These are phyloP conservation scores for Brassica carinata DNA, from an alignment of 345 rosid genomes.

Conservation along the genomic window DNA sequence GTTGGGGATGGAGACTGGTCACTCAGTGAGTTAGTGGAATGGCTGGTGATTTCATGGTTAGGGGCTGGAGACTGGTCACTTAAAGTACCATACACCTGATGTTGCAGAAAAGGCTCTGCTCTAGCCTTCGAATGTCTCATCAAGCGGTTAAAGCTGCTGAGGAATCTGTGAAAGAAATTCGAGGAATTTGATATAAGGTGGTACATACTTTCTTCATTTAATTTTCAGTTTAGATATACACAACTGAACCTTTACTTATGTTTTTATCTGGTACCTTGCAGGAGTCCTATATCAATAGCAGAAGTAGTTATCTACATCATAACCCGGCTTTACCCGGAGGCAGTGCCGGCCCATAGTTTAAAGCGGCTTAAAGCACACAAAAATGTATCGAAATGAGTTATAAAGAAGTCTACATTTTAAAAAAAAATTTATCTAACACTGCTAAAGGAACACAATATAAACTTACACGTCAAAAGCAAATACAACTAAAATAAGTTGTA, in stretches of 20 bases:
- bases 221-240: not conserved
- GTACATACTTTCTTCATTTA: too few relatives aligned
- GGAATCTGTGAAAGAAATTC: conserved; percentile 85
- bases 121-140: conserved; percentile 88
- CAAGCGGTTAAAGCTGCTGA: conserved; percentile 96
- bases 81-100: not conserved
- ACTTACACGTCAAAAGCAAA: not conserved
- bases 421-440: not conserved
- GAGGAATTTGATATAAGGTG: conserved; percentile 67
- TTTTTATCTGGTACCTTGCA: not conserved
- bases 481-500: not conserved
- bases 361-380: not conserved
- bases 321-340: not conserved
- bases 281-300: too few relatives aligned
- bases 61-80: not conserved
- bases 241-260: not conserved
- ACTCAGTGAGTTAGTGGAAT: conserved; percentile 68
- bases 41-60: conserved; percentile 98
- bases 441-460: not conserved
- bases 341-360: not conserved
- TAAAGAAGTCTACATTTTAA: not conserved
- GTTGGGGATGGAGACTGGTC: conserved; percentile 80
- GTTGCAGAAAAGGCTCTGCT: conserved; percentile 89
- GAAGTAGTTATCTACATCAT: too few relatives aligned
- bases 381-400: not conserved